Conservation (phyloP, 148 eudicot genomes). For the Rhododendron griersonianum region DNA sequence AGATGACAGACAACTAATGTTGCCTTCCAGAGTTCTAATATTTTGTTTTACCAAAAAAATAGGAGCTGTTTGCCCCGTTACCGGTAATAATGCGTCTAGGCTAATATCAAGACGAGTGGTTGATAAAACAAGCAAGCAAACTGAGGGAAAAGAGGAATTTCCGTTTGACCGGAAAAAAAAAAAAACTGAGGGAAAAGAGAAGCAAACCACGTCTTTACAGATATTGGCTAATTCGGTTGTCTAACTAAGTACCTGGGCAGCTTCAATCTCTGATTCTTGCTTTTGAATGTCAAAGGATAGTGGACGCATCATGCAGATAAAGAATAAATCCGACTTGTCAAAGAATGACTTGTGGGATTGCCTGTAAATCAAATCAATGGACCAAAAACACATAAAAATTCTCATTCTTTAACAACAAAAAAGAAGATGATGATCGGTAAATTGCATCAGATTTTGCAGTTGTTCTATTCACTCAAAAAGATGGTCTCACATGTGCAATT, state of each 20-base stretch:
- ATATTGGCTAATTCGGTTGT: not conserved
- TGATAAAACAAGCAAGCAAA: not conserved
- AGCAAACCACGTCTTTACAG: not conserved
- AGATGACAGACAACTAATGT: not conserved
- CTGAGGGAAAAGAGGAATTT: not conserved
- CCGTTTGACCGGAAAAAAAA: no score
- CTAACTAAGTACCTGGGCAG: conserved; percentile 50
- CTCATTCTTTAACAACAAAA: not conserved
- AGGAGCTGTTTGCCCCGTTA: not conserved
- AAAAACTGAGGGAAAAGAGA: not conserved
- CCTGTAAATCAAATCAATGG: conserved; percentile 33
- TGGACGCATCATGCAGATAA: conserved; percentile 69
- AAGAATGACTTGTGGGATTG: conserved; percentile 69
- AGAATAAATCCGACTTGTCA: conserved; percentile 71
- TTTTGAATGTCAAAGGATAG: conserved; percentile 61
- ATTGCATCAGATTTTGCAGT: not conserved
- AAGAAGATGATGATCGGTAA: not conserved
- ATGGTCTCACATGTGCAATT: not conserved
- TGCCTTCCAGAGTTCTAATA: not conserved
- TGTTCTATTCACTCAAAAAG: not conserved
- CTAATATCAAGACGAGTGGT: not conserved
- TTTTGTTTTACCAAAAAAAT: not conserved
- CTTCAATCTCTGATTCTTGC: conserved; percentile 82
- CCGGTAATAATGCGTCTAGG: not conserved
- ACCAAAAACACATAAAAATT: not conserved